Evolutionary conservation across 305 asterid species (phyloP).

Genomic region (Lippia alba): DNA sequence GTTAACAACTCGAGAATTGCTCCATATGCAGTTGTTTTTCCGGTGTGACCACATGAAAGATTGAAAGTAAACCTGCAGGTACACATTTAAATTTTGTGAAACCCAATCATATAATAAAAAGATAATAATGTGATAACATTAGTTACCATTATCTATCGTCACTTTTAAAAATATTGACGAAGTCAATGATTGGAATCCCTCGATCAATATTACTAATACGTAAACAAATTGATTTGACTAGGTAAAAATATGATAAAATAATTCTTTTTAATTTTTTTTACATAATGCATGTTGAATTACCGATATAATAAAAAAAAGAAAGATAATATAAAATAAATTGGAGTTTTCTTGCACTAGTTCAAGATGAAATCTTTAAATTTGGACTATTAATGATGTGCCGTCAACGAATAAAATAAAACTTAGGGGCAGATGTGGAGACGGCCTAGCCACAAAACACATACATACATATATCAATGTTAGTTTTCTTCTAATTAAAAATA

Average conservation of each 20-base stretch:
- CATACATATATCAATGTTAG: not conserved
- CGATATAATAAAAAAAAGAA: not conserved
- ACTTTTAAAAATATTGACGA: no score
- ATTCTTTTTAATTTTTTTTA: no score
- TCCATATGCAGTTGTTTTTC: no score
- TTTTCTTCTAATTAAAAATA: slow-evolving; percentile 2
- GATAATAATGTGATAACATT: no score
- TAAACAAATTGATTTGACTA: no score
- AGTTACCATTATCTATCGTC: no score
- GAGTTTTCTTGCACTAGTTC: not conserved
- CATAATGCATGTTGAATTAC: not conserved
- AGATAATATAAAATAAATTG: not conserved
- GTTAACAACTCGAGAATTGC: no score
- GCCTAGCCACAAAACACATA: not conserved
- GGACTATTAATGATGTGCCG: not conserved
- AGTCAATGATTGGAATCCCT: not conserved
- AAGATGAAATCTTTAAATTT: slow-evolving; percentile 10
- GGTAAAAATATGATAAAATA: no score
- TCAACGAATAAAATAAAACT: slow-evolving; percentile 12
- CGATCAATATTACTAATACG: not conserved
- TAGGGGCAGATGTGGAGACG: not conserved
- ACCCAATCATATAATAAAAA: no score
- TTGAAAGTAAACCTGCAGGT: no score
- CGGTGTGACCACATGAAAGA: no score
- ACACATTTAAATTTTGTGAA: no score